phyloP scores from a whole-genome alignment of 2,329 filamentous ascomycete species.

The Colletotrichum sp. region DNA sequence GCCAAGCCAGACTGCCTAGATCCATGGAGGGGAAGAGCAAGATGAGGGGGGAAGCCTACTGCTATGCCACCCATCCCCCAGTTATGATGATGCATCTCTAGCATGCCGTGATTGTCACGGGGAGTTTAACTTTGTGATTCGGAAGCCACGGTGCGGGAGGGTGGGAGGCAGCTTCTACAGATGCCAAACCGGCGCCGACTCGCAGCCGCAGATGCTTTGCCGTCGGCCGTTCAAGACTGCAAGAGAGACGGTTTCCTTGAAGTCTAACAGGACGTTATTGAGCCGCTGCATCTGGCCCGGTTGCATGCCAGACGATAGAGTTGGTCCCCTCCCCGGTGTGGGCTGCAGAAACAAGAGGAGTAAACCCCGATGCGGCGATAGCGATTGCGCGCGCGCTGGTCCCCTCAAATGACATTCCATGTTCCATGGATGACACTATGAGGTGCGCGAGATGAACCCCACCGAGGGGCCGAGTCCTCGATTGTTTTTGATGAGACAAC shows the following conservation, averaged over 20 bases:
- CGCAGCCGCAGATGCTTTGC: background rate
- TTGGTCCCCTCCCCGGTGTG: background rate
- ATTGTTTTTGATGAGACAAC: slow-evolving; percentile 1
- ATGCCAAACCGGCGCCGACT: background rate
- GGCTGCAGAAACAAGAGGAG: background rate
- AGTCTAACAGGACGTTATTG: background rate
- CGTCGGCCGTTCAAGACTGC: background rate
- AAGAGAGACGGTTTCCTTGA: background rate
- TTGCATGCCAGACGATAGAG: background rate
- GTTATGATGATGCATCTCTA: background rate
- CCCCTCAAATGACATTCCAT: background rate
- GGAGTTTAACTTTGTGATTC: background rate
- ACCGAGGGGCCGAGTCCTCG: slow-evolving; percentile 2
- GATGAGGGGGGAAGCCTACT: background rate
- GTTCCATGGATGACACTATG: background rate
- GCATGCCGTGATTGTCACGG: background rate
- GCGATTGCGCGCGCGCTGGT: background rate
- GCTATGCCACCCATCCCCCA: background rate
- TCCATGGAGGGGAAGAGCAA: background rate
- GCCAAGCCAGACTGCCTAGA: background rate
- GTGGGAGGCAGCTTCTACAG: background rate
- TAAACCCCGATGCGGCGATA: background rate
- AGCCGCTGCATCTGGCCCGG: background rate
- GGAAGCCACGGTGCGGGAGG: background rate
- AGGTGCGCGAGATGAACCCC: slow-evolving; percentile 14